Conservation (phyloP, 2,329 filamentous ascomycete genomes). For the Penicillium paneum region DNA sequence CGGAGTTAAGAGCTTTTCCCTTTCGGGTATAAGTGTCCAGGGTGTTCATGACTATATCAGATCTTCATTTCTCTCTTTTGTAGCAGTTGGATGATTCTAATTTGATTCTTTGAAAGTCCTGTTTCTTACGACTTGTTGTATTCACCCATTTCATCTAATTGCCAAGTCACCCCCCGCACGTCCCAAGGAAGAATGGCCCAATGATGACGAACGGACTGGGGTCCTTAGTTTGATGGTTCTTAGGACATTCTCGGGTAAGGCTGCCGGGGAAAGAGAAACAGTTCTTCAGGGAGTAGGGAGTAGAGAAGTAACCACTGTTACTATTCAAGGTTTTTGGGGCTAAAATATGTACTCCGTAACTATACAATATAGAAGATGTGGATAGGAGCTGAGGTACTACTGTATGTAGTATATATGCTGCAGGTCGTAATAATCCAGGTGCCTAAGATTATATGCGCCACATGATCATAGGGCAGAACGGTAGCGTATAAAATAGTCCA, state of each 20-base stretch:
- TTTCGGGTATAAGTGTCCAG: not conserved
- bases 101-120: not conserved
- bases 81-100: not conserved
- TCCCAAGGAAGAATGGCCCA: not conserved
- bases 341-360: not conserved
- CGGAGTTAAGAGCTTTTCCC: not conserved
- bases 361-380: not conserved
- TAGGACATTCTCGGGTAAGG: slow-evolving; percentile 5
- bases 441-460: slow-evolving; percentile 13
- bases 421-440: slow-evolving; percentile 5
- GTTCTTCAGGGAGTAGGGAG: not conserved
- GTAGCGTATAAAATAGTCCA: not conserved
- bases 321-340: not conserved
- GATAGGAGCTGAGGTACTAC: not conserved
- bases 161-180: slow-evolving; percentile 1
- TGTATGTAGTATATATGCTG: not conserved
- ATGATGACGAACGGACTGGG: slow-evolving; percentile 1
- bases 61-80: not conserved
- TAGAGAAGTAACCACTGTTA: not conserved
- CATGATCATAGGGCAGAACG: not conserved
- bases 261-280: not conserved
- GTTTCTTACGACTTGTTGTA: not conserved
- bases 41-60: not conserved
- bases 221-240: not conserved
- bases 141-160: not conserved